Conservation (phyloP, 345 rosid genomes). For the Citrus unshiu region DNA sequence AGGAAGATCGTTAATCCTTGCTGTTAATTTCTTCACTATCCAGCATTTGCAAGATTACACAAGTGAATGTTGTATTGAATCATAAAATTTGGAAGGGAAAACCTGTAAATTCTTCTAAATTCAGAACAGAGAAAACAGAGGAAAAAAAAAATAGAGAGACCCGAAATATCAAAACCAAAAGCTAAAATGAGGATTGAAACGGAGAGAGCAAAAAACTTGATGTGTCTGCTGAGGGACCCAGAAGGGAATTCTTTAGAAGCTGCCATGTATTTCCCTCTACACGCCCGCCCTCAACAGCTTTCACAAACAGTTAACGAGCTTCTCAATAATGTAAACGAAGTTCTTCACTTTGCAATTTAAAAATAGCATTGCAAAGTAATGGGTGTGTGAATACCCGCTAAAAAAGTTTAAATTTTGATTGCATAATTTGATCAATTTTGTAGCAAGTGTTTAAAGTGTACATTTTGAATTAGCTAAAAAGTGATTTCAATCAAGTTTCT, state of each 20-base stretch:
- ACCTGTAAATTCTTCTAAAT: neutral
- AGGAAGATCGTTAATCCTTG: too few species aligned
- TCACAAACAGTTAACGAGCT: constrained; percentile 77
- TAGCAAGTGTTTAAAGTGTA: neutral
- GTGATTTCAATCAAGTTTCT: neutral
- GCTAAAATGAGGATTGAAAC: constrained; percentile 31
- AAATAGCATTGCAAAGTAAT: neutral
- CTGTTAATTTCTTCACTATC: too few species aligned
- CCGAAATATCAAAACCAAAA: neutral
- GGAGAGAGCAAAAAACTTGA: constrained; percentile 47
- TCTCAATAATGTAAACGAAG: constrained; percentile 25
- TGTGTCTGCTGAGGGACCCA: constrained; percentile 79
- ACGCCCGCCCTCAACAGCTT: constrained; percentile 75
- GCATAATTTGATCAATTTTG: neutral
- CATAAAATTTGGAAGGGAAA: too few species aligned
- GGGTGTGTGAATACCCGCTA: too few species aligned
- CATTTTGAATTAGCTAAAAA: neutral
- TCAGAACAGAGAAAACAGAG: neutral
- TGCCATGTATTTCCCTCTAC: constrained; percentile 75
- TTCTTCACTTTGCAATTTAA: neutral
- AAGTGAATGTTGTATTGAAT: too few species aligned
- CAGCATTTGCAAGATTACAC: too few species aligned
- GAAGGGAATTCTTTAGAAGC: constrained; percentile 70
- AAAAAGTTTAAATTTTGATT: neutral
- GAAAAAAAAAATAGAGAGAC: too few species aligned